These are phyloP conservation scores for Candida tetrigidarum DNA, from an alignment of 1,139 yeast species.

Conservation along the genomic window DNA sequence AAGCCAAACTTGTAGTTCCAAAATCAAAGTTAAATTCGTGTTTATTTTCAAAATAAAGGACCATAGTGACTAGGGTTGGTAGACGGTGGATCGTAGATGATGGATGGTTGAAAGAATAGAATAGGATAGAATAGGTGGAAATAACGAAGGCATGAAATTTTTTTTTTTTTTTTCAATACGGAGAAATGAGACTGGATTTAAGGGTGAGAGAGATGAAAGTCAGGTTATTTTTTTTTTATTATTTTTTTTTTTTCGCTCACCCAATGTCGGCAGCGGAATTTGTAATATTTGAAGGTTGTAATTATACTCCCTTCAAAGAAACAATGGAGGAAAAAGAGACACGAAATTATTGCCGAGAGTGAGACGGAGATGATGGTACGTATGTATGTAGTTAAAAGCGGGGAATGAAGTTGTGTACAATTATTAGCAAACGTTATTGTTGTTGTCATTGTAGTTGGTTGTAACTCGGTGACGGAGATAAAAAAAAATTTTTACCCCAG, in stretches of 20 bases:
- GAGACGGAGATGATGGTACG: no score
- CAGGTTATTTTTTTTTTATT: conserved; percentile 3
- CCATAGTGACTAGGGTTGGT: conserved; percentile 49
- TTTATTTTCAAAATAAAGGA: conserved; percentile 60
- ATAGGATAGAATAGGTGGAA: neutral
- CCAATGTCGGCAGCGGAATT: conserved; percentile 5
- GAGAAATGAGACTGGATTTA: neutral
- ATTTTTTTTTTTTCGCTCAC: neutral
- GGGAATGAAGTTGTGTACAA: no score
- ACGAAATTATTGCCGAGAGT: no score
- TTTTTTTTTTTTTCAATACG: conserved; percentile 2
- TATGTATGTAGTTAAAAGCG: no score
- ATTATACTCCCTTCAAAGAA: neutral
- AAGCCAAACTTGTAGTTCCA: conserved; percentile 75
- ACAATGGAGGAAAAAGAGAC: no score
- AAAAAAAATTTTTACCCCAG: neutral
- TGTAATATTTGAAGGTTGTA: neutral
- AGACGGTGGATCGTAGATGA: neutral
- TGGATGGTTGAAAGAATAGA: neutral
- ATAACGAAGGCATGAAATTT: neutral
- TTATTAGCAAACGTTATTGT: no score
- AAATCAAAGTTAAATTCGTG: conserved; percentile 69
- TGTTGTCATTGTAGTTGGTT: no score
- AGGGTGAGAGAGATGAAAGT: conserved; percentile 2
- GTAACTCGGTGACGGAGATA: neutral